Base-by-base conservation (phyloP, 2,329 filamentous ascomycete genomes). In the Talaromyces atroroseus region DNA sequence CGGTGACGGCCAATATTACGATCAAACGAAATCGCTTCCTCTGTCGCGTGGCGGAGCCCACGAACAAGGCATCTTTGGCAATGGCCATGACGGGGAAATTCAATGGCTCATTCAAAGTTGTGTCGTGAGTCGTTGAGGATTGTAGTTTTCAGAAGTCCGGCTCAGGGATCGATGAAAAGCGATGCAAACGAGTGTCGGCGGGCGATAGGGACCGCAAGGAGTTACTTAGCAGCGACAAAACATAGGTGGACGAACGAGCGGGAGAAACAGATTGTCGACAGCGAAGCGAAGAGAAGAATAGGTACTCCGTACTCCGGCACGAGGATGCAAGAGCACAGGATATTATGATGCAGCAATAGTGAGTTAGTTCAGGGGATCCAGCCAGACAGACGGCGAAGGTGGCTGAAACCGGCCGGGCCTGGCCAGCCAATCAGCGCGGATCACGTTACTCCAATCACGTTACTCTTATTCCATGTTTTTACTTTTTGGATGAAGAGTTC, bases 161-260 rank as follows among this genome's bases (percentile, higher is more conserved):
- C n/a, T 46, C 51, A 34, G 45, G 52, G 18, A 12, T 44, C 40
- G 48, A 23, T 36, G 16, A 54, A 20, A 42, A 24, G 44, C 45
- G 44, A 26, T n/a, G 34, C 21, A 54, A 54, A 54, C 52, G 52
- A 54, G 45, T 49, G 52, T 54, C 52, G 45, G 52, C 46, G 52
- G 52, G 23, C 21, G 38, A 46, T 16, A n/a, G 16, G 29, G 32
- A 34, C 51, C 51, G 42, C 51, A 18, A 29, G n/a, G 40, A 12
- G 20, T 44, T n/a, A n/a, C n/a, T n/a, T 44, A 44, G 11, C 40
- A 44, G 18, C 40, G 40, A 44, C 6, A 23, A 21, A 12, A 23
- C 40, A 44, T 44, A 11, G 36, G 36, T 20, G 36, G 10, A 40
- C 36, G 36, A 40, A n/a, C n/a, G 36, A 40, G 7, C 6, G n/a